Base-by-base conservation (phyloP, 306 rosid species). In the Canavalia gladiata region DNA sequence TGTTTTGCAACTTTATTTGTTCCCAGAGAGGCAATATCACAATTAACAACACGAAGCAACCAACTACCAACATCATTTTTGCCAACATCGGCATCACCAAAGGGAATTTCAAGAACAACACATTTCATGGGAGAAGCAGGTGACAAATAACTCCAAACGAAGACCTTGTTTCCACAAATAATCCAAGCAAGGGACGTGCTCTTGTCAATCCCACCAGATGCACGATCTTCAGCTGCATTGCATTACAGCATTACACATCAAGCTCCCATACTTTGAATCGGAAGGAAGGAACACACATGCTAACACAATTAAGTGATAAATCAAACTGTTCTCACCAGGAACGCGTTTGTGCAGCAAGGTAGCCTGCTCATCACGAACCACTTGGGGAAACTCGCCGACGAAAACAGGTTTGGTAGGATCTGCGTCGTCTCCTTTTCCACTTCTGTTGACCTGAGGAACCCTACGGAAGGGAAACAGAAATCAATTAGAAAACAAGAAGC, bases 311-410 rank as follows among this genome's bases (percentile, higher is more conserved):
- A 62, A 65, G 39, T 42, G 12, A 82, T 63, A 28, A 74, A 78
- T 50, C 42, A 43, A 28, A 68, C 30, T 3, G 2, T 55, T 76
- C 90, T 80, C 52, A 95, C 99, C 93, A 30, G 86, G 85, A 80
- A 75, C 71, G 69, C 78, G 91, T 82, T 75, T 89, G 51, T 91
- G 95, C 73, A 85, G 82, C 86, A 84, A 76, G 37, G 77, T 68
- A 78, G 92, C 81, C 68, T 93, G 97, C 58, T 87, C 92, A 72
- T 93, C 93, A 45, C 94, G 90, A 74, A 95, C 92, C 70, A 86
- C 76, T 65, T 89, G 90, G 1, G 99, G 99, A 55, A 95, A 91
- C 88, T 95, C 98, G 30, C 90, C 94, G 58, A 93, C 99, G 75
- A 86, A 93, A 41, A 95, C 97, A 49, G 99, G 99, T 73, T 88